A percentile compares a stretch with the other conserved stretches of the same genome.
phyloP scores from a whole-genome alignment of 169 alveolate species.

The Plasmodium coatneyi region DNA sequence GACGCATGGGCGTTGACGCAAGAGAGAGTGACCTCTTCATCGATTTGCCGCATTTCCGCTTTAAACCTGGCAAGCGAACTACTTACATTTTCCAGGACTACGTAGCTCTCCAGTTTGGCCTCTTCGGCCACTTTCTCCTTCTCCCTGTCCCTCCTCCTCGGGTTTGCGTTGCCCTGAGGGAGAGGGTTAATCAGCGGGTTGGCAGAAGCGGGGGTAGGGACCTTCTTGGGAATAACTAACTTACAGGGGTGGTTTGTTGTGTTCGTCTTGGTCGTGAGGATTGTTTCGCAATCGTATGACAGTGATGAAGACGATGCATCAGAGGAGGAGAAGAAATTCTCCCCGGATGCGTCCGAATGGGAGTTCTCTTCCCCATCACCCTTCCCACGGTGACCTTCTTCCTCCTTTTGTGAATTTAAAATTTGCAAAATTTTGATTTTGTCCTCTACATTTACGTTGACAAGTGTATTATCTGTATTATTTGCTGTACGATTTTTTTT shows the following conservation, averaged over 20 bases:
- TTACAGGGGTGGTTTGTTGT: slow-evolving; percentile 83
- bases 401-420: slow-evolving; percentile 37
- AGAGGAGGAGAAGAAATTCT: not conserved
- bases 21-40: not conserved
- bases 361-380: not conserved
- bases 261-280: slow-evolving; percentile 84
- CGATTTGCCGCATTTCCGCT: not conserved
- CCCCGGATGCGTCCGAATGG: not conserved
- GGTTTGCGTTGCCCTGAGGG: not conserved
- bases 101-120: slow-evolving; percentile 31
- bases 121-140: not conserved
- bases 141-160: not conserved
- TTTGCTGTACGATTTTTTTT: not conserved
- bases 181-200: not conserved
- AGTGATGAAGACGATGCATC: not conserved
- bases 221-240: slow-evolving; percentile 68
- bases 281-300: slow-evolving; percentile 83
- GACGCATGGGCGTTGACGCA: not conserved
- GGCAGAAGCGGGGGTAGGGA: not conserved
- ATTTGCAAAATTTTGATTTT: slow-evolving; percentile 60
- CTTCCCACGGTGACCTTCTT: not conserved
- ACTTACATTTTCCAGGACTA: slow-evolving; percentile 43
- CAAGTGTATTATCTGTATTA: not conserved
- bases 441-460: slow-evolving; percentile 14
- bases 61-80: not conserved